A percentile compares a stretch with the other conserved stretches of the same genome.
phyloP scores from a whole-genome alignment of 768 basidiomycete genomes.

The Macrolepiota albuminosa region DNA sequence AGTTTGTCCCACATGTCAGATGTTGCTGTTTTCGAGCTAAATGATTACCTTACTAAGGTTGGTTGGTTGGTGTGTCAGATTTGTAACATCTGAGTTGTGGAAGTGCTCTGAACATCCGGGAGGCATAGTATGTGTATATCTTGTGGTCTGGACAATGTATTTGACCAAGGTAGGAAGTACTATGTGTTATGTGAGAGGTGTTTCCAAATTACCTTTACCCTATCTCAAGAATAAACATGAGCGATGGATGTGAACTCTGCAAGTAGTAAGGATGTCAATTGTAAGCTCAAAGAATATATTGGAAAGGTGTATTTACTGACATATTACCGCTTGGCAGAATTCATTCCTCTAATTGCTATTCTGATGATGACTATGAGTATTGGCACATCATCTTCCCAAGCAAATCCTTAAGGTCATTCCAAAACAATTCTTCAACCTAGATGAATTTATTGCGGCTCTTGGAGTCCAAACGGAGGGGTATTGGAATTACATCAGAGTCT shows the following conservation, averaged over 20 bases:
- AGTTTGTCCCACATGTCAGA: too few relatives aligned
- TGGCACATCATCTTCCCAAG: constrained; percentile 97
- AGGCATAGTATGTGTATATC: too few relatives aligned
- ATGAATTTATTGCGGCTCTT: constrained; percentile 72
- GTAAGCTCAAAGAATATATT: constrained; percentile 70
- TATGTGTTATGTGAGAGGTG: too few relatives aligned
- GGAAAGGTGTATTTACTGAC: constrained; percentile 40
- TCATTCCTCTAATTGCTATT: too few relatives aligned
- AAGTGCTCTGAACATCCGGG: too few relatives aligned
- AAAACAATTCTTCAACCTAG: constrained; percentile 75
- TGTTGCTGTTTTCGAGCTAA: too few relatives aligned
- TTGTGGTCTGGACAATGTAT: too few relatives aligned
- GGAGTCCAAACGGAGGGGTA: constrained; percentile 92
- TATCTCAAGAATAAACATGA: neutral
- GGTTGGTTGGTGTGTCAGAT: too few relatives aligned
- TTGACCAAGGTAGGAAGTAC: too few relatives aligned
- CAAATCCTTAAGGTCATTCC: constrained; percentile 92
- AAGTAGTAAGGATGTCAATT: constrained; percentile 33
- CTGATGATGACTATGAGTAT: constrained; percentile 92
- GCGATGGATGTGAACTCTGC: constrained; percentile 26
- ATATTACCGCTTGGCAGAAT: constrained; percentile 45
- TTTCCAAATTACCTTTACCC: too few relatives aligned
- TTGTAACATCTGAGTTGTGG: too few relatives aligned
- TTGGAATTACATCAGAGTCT: constrained; percentile 96
- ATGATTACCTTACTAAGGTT: too few relatives aligned